Conservation (phyloP, 495 filamentous ascomycete genomes). For the Neurospora sp. region DNA sequence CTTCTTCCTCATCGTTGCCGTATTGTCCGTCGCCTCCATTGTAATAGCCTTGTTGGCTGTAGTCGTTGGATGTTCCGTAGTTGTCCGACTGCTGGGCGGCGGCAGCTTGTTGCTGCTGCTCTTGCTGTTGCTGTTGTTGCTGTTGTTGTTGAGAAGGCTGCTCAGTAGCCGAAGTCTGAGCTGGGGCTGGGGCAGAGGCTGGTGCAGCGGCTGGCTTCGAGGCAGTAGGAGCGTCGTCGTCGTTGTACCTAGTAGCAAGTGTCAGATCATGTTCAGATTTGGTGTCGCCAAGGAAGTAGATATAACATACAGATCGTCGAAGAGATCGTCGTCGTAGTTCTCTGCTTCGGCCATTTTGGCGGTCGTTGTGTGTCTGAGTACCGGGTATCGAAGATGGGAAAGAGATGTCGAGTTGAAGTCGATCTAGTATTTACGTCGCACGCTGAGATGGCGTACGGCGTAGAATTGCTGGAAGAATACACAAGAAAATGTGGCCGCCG, state of each 20-base stretch:
- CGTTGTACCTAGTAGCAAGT: slow-evolving; percentile 60
- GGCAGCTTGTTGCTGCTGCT: slow-evolving; percentile 44
- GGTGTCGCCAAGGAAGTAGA: neutral
- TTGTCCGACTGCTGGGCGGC: slow-evolving; percentile 1
- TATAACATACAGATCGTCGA: slow-evolving; percentile 82
- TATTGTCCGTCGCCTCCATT: slow-evolving; percentile 40
- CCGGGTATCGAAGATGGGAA: neutral
- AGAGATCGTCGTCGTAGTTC: slow-evolving; percentile 94
- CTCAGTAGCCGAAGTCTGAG: slow-evolving; percentile 17
- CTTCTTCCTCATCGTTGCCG: slow-evolving; percentile 50
- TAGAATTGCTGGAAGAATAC: neutral
- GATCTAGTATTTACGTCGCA: neutral
- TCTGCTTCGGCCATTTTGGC: slow-evolving; percentile 71
- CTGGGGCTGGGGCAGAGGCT: slow-evolving; percentile 23
- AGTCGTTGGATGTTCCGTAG: neutral
- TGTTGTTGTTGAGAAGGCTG: slow-evolving; percentile 22
- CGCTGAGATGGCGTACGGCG: neutral
- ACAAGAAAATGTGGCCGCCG: neutral
- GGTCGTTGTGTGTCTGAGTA: slow-evolving; percentile 1
- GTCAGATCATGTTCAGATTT: slow-evolving; percentile 6
- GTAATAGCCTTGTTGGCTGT: slow-evolving; percentile 8
- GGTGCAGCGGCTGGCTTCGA: slow-evolving; percentile 28
- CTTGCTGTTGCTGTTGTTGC: slow-evolving; percentile 38
- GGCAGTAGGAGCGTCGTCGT: slow-evolving; percentile 45
- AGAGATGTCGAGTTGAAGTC: neutral